Percentiles rank a stretch among this genome's conserved stretches.
Evolutionary conservation across 2,329 filamentous ascomycete species (phyloP).

Genomic region (Colletotrichum tabaci): DNA sequence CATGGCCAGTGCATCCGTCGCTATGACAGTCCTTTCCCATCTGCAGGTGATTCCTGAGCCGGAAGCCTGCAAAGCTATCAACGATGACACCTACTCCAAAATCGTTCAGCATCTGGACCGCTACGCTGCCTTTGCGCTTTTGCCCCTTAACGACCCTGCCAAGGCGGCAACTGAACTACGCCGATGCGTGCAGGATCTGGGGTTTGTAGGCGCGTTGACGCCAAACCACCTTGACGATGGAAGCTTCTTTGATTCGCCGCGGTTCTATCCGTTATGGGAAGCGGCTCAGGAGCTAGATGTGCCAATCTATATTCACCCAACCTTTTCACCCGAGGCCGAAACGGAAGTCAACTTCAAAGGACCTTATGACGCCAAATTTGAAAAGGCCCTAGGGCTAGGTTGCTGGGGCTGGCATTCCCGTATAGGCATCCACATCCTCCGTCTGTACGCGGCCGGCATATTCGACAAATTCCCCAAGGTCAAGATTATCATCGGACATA

Average conservation of each 20-base stretch:
- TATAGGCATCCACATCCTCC: slow-evolving; percentile 49
- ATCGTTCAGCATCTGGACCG: slow-evolving; percentile 52
- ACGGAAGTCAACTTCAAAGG: slow-evolving; percentile 27
- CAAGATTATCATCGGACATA: slow-evolving; percentile 58
- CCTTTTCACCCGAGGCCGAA: slow-evolving; percentile 42
- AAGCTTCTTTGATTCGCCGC: slow-evolving; percentile 50
- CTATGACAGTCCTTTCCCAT: slow-evolving; percentile 27
- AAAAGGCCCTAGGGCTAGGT: slow-evolving; percentile 69
- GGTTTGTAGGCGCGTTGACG: slow-evolving; percentile 51
- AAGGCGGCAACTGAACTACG: slow-evolving; percentile 50
- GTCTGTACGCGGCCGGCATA: slow-evolving; percentile 53
- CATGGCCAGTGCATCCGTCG: slow-evolving; percentile 19
- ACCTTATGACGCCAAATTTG: slow-evolving; percentile 67
- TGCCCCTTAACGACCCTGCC: slow-evolving; percentile 44
- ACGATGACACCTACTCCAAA: slow-evolving; percentile 21
- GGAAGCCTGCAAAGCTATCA: slow-evolving; percentile 10
- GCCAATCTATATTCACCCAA: slow-evolving; percentile 66
- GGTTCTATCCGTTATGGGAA: slow-evolving; percentile 50
- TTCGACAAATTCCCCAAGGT: slow-evolving; percentile 55
- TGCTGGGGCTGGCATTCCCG: slow-evolving; percentile 36
- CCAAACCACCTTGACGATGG: slow-evolving; percentile 45
- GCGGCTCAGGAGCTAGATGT: slow-evolving; percentile 61
- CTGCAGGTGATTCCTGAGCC: not conserved
- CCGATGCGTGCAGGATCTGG: slow-evolving; percentile 48
- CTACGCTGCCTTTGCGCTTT: slow-evolving; percentile 26